Evolutionary conservation across 345 rosid genomes (phyloP).

Genomic region (Brassica rapa): DNA sequence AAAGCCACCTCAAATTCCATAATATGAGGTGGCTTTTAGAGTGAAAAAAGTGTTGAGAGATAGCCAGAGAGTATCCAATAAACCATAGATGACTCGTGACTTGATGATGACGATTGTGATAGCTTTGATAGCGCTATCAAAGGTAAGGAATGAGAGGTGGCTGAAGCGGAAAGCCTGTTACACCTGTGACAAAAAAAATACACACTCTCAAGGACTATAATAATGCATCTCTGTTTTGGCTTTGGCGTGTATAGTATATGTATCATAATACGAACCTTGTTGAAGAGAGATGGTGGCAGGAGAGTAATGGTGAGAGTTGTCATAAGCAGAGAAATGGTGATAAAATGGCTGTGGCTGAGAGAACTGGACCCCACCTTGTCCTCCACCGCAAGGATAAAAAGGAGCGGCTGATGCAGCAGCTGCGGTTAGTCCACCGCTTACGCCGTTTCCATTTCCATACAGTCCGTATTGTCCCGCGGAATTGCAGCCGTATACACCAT

Average conservation of each 20-base stretch:
- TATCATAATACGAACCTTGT: slow-evolving; percentile 29
- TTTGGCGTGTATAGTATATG: neutral
- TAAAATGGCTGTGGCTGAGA: slow-evolving; percentile 33
- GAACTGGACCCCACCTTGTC: slow-evolving; percentile 26
- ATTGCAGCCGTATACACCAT: slow-evolving; percentile 33
- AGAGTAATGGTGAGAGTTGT: slow-evolving; percentile 38
- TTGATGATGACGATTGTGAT: slow-evolving; percentile 9
- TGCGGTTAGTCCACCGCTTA: slow-evolving; percentile 38
- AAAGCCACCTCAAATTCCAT: slow-evolving; percentile 38
- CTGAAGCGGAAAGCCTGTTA: slow-evolving; percentile 29
- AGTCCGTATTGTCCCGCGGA: slow-evolving; percentile 35
- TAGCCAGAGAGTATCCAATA: slow-evolving; percentile 21
- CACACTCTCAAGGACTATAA: slow-evolving; percentile 14
- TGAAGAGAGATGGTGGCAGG: slow-evolving; percentile 32
- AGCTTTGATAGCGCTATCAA: slow-evolving; percentile 26
- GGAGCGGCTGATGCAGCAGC: slow-evolving; percentile 41
- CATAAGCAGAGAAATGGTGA: slow-evolving; percentile 35
- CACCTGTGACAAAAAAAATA: slow-evolving; percentile 25
- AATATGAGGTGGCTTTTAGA: slow-evolving; percentile 26
- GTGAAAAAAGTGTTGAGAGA: slow-evolving; percentile 24
- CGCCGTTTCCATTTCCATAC: slow-evolving; percentile 28
- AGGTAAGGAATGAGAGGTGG: slow-evolving; percentile 40
- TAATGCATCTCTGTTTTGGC: slow-evolving; percentile 5
- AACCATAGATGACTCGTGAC: slow-evolving; percentile 38
- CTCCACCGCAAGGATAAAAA: slow-evolving; percentile 36